These are phyloP conservation scores for Fragilariopsis cylindrus DNA, from an alignment of 108 stramenopile species.

Conservation along the genomic window DNA sequence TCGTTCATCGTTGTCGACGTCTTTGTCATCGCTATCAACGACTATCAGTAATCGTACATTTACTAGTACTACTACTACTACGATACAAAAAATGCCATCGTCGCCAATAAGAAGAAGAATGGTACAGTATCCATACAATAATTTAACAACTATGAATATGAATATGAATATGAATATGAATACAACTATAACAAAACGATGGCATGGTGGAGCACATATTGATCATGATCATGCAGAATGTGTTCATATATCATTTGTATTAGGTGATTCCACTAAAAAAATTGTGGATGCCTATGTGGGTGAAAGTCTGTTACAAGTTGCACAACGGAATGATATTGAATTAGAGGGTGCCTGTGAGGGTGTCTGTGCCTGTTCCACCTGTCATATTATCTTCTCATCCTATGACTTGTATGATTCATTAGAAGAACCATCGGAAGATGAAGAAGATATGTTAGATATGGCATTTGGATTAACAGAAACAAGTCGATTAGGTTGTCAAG, in stretches of 20 bases:
- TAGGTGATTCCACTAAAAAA: slow-evolving; percentile 33
- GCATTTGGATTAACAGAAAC: slow-evolving; percentile 95
- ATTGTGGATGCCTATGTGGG: slow-evolving; percentile 63
- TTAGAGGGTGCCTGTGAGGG: slow-evolving; percentile 98
- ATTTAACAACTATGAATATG: too few species aligned
- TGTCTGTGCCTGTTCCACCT: slow-evolving; percentile 95
- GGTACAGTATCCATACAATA: too few species aligned
- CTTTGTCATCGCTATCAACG: too few species aligned
- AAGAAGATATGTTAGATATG: slow-evolving; percentile 99
- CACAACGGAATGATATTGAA: slow-evolving; percentile 81
- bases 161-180: too few species aligned
- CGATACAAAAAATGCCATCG: too few species aligned
- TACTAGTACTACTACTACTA: too few species aligned
- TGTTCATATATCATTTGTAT: slow-evolving; percentile 59
- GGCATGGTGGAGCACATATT: slow-evolving; percentile 67
- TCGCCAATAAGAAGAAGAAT: too few species aligned
- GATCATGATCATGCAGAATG: slow-evolving; percentile 55
- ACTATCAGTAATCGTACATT: too few species aligned
- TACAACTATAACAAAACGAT: slow-evolving; percentile 33
- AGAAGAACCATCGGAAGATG: slow-evolving; percentile 71
- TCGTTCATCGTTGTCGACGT: too few species aligned
- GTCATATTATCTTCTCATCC: slow-evolving; percentile 92
- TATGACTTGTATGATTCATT: slow-evolving; percentile 67
- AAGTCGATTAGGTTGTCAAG: slow-evolving; percentile 96
- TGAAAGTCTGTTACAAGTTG: slow-evolving; percentile 77